These are phyloP conservation scores for Colletotrichum filicis DNA, from an alignment of 2,329 filamentous ascomycete species.

Conservation along the genomic window DNA sequence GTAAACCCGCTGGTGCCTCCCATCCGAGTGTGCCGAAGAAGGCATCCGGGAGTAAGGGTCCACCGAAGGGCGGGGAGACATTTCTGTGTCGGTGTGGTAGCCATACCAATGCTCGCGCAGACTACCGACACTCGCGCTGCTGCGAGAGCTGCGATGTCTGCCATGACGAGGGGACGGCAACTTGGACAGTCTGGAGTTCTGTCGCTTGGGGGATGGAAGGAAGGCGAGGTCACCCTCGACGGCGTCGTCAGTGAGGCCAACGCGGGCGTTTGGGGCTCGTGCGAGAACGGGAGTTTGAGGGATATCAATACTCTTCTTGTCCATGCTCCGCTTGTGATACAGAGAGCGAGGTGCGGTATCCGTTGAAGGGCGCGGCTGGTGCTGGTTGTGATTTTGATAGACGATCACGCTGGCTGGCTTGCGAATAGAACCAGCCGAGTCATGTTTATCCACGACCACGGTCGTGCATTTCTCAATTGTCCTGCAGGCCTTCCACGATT, in stretches of 20 bases:
- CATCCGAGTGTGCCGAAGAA: constrained; percentile 36
- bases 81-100: constrained; percentile 47
- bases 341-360: constrained; percentile 28
- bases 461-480: constrained; percentile 43
- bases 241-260: constrained; percentile 70
- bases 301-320: constrained; percentile 56
- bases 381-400: constrained; percentile 52
- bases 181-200: constrained; percentile 65
- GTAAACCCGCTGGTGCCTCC: constrained; percentile 52
- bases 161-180: constrained; percentile 48
- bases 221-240: constrained; percentile 71
- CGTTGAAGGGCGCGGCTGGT: constrained; percentile 23
- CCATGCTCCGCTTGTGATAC: constrained; percentile 30
- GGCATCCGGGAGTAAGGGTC: constrained; percentile 39
- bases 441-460: constrained; percentile 44
- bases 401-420: constrained; percentile 66
- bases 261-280: constrained; percentile 70
- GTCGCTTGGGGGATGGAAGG: constrained; percentile 62
- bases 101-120: constrained; percentile 54
- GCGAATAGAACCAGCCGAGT: constrained; percentile 48
- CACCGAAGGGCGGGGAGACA: constrained; percentile 49
- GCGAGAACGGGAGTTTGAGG: constrained; percentile 65
- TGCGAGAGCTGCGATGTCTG: constrained; percentile 58
- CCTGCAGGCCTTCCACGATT: constrained; percentile 64
- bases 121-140: constrained; percentile 55